These are phyloP conservation scores for Sideroxylon spinosum DNA, from an alignment of 179 eudicot genomes.

Conservation along the genomic window DNA sequence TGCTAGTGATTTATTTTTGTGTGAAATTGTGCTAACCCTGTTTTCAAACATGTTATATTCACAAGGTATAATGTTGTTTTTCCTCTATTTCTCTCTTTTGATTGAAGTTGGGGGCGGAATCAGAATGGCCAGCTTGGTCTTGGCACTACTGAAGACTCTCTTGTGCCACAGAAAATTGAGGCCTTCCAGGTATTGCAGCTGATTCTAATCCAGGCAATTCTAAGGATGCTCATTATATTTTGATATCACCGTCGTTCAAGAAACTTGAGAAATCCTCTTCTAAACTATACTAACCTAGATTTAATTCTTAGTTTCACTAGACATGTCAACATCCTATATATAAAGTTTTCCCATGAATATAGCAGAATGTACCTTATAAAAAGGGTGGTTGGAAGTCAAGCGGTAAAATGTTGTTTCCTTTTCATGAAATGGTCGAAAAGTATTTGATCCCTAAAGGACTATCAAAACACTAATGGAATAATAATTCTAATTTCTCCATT, in stretches of 20 bases:
- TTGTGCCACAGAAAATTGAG: slow-evolving; percentile 75
- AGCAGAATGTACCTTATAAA: not conserved
- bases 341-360: not conserved
- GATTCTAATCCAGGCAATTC: not conserved
- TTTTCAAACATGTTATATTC: slow-evolving; percentile 1
- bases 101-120: slow-evolving; percentile 95
- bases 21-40: not conserved
- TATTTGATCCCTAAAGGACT: no score
- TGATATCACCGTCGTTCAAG: not conserved
- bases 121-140: slow-evolving; percentile 99
- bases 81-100: slow-evolving; percentile 6
- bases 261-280: slow-evolving; percentile 4
- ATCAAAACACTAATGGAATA: no score
- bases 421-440: no score
- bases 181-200: slow-evolving; percentile 60
- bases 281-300: slow-evolving; percentile 9
- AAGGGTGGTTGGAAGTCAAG: not conserved
- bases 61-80: slow-evolving; percentile 3
- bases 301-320: not conserved
- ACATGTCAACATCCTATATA: not conserved
- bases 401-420: no score
- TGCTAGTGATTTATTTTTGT: not conserved
- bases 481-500: no score
- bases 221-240: not conserved
- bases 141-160: slow-evolving; percentile 80